Conservation (phyloP, 2,329 filamentous ascomycete genomes). For the Mycocentrospora acerina region DNA sequence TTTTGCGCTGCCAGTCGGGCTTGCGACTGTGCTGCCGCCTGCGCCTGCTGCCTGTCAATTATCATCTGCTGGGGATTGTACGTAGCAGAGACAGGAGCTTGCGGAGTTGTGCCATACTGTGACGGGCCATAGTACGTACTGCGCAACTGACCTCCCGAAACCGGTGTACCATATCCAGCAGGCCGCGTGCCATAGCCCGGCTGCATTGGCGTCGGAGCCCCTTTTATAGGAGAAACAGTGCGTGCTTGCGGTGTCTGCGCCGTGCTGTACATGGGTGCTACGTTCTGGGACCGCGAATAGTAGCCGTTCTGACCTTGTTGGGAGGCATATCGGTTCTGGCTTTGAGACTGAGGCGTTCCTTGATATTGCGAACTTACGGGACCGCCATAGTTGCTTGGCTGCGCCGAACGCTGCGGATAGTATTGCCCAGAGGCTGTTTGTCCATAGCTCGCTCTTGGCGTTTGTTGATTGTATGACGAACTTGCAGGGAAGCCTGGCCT, state of each 20-base stretch:
- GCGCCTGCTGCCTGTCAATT: slow-evolving; percentile 36
- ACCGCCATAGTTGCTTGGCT: slow-evolving; percentile 30
- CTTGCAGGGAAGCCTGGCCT: slow-evolving; percentile 29
- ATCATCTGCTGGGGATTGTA: slow-evolving; percentile 39
- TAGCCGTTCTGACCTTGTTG: slow-evolving; percentile 35
- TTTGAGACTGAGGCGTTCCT: slow-evolving; percentile 34
- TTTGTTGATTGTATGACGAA: slow-evolving; percentile 35
- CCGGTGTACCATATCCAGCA: slow-evolving; percentile 27
- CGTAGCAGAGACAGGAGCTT: slow-evolving; percentile 21
- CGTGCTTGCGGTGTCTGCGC: slow-evolving; percentile 32
- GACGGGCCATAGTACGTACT: slow-evolving; percentile 37
- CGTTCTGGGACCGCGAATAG: slow-evolving; percentile 36
- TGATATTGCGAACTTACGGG: slow-evolving; percentile 34
- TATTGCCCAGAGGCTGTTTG: slow-evolving; percentile 29
- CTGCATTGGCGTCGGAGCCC: slow-evolving; percentile 21
- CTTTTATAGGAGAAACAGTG: slow-evolving; percentile 41
- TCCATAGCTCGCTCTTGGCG: slow-evolving; percentile 30
- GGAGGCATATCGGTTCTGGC: slow-evolving; percentile 34
- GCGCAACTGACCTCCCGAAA: slow-evolving; percentile 31
- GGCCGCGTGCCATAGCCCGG: slow-evolving; percentile 30
- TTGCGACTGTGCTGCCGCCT: slow-evolving; percentile 35
- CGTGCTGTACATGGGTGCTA: slow-evolving; percentile 35
- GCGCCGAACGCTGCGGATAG: slow-evolving; percentile 34
- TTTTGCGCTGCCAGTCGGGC: slow-evolving; percentile 40
- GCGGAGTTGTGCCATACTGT: slow-evolving; percentile 36